Evolutionary conservation across 1,284 basidiomycete genomes (phyloP), one percentile per base, ranked within the genome.

Genomic region (Boletus semigastroideus): DNA sequence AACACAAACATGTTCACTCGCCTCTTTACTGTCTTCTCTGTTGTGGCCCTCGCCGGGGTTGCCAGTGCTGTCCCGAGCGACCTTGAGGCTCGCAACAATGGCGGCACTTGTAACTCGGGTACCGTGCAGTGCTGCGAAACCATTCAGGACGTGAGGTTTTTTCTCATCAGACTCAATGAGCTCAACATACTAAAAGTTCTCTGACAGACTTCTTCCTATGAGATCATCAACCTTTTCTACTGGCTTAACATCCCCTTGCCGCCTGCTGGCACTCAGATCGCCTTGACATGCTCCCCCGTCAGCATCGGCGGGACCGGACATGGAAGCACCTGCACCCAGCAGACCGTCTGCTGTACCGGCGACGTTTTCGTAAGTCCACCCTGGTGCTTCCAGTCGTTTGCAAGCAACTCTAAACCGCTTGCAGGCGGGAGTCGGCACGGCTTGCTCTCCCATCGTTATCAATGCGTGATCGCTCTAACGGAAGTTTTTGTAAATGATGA

Each of bases 261-360:
- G 12, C 1, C 17, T 2, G 1, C 10, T 22, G 42, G 31, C 3
- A 45, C 40, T 17, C 30, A 46, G 28, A 36, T 64, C 7, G 61
- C 50, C 4, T 2, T 55, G n/a, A 49, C 41, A n/a, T 64, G 58
- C 49, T 40, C 40, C 31, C 42, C 48, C 27, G n/a, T 60, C 38
- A 34, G 48, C 16, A 14, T 16, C 7, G 30, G 22, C 9, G 48
- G 48, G 4, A 16, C 17, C 4, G 49, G 49, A 14, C 38, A 20
- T 17, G 47, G 47, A 11, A 36, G 42, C 12, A 5, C 19, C 10
- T 65, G 62, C 41, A 17, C 20, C 13, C 33, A 42, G 11, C 46
- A 63, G 40, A 48, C 63, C 12, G 53, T 50, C 13, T 63, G 59
- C 50, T 63, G 63, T 43, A 51, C 33, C 9, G 51, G 51, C 4